A percentile compares a stretch with the other conserved stretches of the same genome.
Conservation (phyloP, 2,329 filamentous ascomycete genomes). For the Stagonosporopsis vannaccii region DNA sequence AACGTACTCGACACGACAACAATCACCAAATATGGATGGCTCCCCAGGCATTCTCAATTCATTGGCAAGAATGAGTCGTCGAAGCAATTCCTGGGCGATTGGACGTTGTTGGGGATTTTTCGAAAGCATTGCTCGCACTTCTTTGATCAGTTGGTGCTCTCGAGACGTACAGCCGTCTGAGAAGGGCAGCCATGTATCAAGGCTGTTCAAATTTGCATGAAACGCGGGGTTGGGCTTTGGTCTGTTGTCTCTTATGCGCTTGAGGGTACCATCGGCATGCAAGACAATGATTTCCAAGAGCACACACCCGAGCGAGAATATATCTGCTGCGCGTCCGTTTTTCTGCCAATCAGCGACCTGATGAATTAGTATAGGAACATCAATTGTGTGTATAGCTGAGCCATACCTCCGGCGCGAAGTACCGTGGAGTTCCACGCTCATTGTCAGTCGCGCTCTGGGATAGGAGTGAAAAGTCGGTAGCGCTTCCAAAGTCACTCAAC, state of each 20-base stretch:
- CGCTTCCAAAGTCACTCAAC: slow-evolving; percentile 34
- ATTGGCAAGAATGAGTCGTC: not conserved
- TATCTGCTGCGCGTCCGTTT: slow-evolving; percentile 59
- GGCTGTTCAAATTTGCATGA: not conserved
- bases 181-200: not conserved
- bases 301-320: slow-evolving; percentile 76
- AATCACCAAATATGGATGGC: not conserved
- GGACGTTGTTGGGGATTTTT: not conserved
- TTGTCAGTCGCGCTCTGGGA: slow-evolving; percentile 33
- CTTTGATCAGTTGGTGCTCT: not conserved
- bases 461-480: slow-evolving; percentile 31
- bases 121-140: not conserved
- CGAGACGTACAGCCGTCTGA: not conserved
- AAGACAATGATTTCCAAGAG: slow-evolving; percentile 74
- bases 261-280: slow-evolving; percentile 57
- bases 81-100: not conserved
- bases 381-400: no score
- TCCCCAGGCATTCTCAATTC: not conserved
- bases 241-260: slow-evolving; percentile 62
- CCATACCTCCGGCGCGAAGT: slow-evolving; percentile 30
- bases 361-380: not conserved
- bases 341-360: not conserved
- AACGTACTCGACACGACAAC: not conserved
- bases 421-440: slow-evolving; percentile 30
- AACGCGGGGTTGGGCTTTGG: not conserved